Evolutionary conservation across 306 rosid species (phyloP).

Genomic region (Pterocarpus santalinus): DNA sequence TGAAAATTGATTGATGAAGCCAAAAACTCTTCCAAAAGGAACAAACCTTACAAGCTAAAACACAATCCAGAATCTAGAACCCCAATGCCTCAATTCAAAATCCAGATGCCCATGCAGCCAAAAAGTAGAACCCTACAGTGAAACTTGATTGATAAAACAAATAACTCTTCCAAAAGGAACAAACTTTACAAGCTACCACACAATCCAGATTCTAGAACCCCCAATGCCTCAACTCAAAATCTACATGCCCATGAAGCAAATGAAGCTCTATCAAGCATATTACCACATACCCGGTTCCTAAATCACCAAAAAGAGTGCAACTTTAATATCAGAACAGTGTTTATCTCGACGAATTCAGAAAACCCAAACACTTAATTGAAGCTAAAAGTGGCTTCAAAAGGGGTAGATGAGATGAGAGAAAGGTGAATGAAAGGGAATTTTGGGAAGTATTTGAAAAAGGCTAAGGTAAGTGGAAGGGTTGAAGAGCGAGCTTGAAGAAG

Average conservation of each 20-base stretch:
- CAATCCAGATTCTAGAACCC: background rate
- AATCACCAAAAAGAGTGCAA: slow-evolving; percentile 45
- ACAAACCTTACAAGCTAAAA: slow-evolving; percentile 43
- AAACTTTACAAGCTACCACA: background rate
- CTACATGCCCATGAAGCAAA: slow-evolving; percentile 3
- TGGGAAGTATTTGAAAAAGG: background rate
- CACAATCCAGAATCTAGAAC: slow-evolving; percentile 9
- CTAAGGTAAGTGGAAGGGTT: slow-evolving; percentile 18
- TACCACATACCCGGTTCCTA: slow-evolving; percentile 69
- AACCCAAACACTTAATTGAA: slow-evolving; percentile 41
- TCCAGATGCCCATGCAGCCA: slow-evolving; percentile 12
- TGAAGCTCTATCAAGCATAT: slow-evolving; percentile 59
- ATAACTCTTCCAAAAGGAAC: background rate
- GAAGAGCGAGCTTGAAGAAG: slow-evolving; percentile 27
- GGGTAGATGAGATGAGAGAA: background rate
- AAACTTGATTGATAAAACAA: background rate
- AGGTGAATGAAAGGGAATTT: slow-evolving; percentile 27
- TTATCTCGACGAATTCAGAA: slow-evolving; percentile 72
- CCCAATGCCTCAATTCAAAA: slow-evolving; percentile 46
- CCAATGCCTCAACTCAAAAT: background rate
- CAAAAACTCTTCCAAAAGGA: slow-evolving; percentile 32
- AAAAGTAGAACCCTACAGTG: background rate
- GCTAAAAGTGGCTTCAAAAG: slow-evolving; percentile 36
- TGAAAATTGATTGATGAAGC: slow-evolving; percentile 35
- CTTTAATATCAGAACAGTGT: background rate